Evolutionary conservation across 768 basidiomycete species (phyloP).

Genomic region (Terana coerulea): DNA sequence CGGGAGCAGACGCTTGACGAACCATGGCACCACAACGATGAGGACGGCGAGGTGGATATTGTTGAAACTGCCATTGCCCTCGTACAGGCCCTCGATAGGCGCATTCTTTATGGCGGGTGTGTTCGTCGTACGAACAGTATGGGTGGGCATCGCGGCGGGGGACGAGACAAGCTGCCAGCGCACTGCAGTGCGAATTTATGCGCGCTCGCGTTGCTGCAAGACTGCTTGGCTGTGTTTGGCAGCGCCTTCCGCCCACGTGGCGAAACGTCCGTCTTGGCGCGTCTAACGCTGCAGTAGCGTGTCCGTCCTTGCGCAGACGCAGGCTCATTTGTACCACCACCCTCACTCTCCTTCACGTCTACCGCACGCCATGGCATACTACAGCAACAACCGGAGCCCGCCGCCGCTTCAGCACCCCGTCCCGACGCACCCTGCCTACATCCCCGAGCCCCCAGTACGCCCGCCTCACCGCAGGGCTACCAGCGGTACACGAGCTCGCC

Average conservation of each 20-base stretch:
- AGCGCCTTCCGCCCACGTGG: slow-evolving; percentile 6
- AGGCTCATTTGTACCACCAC: neutral
- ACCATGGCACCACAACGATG: slow-evolving; percentile 77
- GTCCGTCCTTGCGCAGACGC: no score
- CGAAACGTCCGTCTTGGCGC: slow-evolving; percentile 6
- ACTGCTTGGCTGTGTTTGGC: slow-evolving; percentile 12
- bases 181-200: slow-evolving; percentile 9
- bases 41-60: slow-evolving; percentile 75
- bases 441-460: slow-evolving; percentile 81
- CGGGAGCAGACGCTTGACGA: slow-evolving; percentile 80
- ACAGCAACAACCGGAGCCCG: slow-evolving; percentile 48
- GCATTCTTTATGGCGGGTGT: slow-evolving; percentile 82
- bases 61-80: slow-evolving; percentile 83
- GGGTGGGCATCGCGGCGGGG: slow-evolving; percentile 34
- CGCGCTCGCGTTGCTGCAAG: neutral
- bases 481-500: slow-evolving; percentile 70
- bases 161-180: neutral
- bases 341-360: neutral
- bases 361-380: slow-evolving; percentile 27
- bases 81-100: slow-evolving; percentile 74
- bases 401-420: slow-evolving; percentile 86
- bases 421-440: slow-evolving; percentile 82
- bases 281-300: no score
- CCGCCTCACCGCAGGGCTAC: slow-evolving; percentile 70
- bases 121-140: slow-evolving; percentile 57